Base-by-base conservation (phyloP, 345 rosid genomes). In the Barbarea vulgaris region DNA sequence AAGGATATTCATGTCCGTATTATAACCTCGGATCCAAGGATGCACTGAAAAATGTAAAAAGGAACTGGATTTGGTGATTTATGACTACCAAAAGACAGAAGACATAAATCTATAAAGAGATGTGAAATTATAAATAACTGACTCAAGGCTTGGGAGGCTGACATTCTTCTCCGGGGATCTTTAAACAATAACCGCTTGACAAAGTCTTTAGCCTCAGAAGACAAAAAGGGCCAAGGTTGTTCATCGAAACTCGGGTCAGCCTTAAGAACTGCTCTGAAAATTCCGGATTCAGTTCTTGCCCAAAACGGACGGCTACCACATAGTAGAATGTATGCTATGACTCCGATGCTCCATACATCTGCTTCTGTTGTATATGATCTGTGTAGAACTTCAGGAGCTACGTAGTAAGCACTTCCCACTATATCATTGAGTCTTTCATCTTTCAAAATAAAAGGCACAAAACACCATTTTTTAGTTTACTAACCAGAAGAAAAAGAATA, bases 341-440 rank as follows among this genome's bases (percentile, higher is more conserved):
- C 97, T 13, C 98, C 98, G 7, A 90, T 66, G 79, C 98, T 94
- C 98, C 98, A 94, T 7, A 88, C 96, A 84, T 94, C 98, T 7
- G 97, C 98, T 83, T 91, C 98, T 27, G 95, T 84, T 74, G 82
- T 73, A 78, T 94, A 94, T 59, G 93, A 90, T 82, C 93, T 87
- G 74, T 87, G 96, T 54, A 94, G 84, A 72, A 94, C 98, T 84
- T 94, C 98, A 24, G 98, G 98, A 56, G 97, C 96, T 78, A 94
- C 96, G 18, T 94, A 94, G 72, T 89, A 88, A 0, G 95, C 97
- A 60, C 97, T 94, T 75, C 98, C 98, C 50, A 94, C 98, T 66
- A 91, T 94, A 80, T 91, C 98, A 53, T 91, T 90, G 11, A 94
- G 93, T 81, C 92, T 90, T 78, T 87, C 95, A 82, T 94, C 98